Base-by-base conservation (phyloP, 352 stramenopile genomes). In the Achlya hypogyna region DNA sequence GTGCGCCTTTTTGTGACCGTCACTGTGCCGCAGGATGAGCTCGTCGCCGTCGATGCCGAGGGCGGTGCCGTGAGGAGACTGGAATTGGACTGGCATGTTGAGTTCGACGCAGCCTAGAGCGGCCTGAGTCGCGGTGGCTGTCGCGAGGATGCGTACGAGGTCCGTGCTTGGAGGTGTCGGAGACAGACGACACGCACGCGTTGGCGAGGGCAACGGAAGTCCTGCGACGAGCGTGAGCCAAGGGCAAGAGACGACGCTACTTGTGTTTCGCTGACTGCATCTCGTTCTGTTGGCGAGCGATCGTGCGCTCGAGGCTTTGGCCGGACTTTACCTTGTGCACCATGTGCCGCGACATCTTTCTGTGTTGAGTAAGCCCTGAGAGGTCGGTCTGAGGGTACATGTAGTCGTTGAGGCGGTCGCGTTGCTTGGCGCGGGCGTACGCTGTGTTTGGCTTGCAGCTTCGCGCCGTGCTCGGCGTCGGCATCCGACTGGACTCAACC, bases 371-470 rank as follows among this genome's bases (percentile, higher is more conserved):
- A 12, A 54, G 29, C 6, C 6, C 29, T 54, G 29, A 34, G 29
- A 34, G 29, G 23, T 16, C 22, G 18, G 18, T 22, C 18, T 49
- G 42, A 18, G 42, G 22, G 31, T 58, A 58, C 60, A 67, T 58
- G 32, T 67, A 67, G 34, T 67, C 60, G 25, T 67, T 22, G 12
- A 67, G 27, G 16, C 28, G 60, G 23, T 58, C 49, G 25, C 49
- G 25, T 1, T 56, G 49, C 49, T 56, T 56, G 31, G 25, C 31
- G 12, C n/a, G 49, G 12, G 31, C 31, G 49, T 38, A 56, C 49
- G 49, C 8, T 16, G 49, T 27, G 1, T 10, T 56, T 2, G 49
- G 49, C 2, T 38, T 16, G 49, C 16, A 16, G 8, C 49, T 20
- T 22, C 31, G 31, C 49, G 49, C 16, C 42, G 25, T 3, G 38